phyloP scores from a whole-genome alignment of 2,329 filamentous ascomycete species.

The Aspergillus tubingensis region DNA sequence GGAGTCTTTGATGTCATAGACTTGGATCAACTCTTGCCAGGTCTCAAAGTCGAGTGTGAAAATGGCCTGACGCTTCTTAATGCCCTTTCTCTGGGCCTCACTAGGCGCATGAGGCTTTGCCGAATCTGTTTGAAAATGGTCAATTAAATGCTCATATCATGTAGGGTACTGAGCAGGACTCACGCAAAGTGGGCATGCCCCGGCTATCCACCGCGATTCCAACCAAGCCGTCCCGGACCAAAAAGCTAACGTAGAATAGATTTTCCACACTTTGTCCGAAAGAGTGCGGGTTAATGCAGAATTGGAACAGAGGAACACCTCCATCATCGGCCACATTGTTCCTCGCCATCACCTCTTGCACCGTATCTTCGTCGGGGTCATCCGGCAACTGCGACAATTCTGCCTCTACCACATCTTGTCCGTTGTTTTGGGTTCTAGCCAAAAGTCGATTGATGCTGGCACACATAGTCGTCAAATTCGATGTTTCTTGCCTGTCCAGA shows the following conservation, averaged over 20 bases:
- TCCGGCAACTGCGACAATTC: slow-evolving; percentile 37
- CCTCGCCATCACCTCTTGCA: slow-evolving; percentile 60
- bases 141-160: slow-evolving; percentile 13
- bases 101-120: slow-evolving; percentile 51
- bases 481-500: slow-evolving; percentile 72
- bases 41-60: slow-evolving; percentile 82
- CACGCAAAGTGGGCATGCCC: slow-evolving; percentile 77
- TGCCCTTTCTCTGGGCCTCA: slow-evolving; percentile 53
- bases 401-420: slow-evolving; percentile 52
- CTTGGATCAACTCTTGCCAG: slow-evolving; percentile 76
- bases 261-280: slow-evolving; percentile 97
- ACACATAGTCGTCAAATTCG: slow-evolving; percentile 77
- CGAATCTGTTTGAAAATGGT: slow-evolving; percentile 40
- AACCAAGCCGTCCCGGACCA: slow-evolving; percentile 82
- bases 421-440: slow-evolving; percentile 42
- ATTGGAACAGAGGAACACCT: slow-evolving; percentile 78
- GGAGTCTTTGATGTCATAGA: slow-evolving; percentile 73
- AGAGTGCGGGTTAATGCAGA: slow-evolving; percentile 83
- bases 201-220: slow-evolving; percentile 72
- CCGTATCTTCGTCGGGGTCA: slow-evolving; percentile 42
- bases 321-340: slow-evolving; percentile 67
- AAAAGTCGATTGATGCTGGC: slow-evolving; percentile 70
- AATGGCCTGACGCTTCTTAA: slow-evolving; percentile 79
- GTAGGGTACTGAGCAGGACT: slow-evolving; percentile 39
- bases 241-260: slow-evolving; percentile 92